Base-by-base conservation (phyloP, 345 rosid genomes). In the Leavenworthia alabamica region DNA sequence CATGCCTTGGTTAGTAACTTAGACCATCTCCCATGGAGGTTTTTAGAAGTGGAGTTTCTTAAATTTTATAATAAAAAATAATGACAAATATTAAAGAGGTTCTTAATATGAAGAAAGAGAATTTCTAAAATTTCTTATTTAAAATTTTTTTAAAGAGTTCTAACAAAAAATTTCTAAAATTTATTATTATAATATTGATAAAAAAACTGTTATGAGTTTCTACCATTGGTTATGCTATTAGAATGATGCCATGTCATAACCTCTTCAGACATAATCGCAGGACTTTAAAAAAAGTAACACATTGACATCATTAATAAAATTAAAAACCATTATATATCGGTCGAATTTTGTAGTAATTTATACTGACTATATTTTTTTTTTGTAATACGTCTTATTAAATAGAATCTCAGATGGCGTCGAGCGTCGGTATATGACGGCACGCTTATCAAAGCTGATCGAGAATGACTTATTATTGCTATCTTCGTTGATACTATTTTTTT, bases 391-490 rank as follows among this genome's bases (percentile, higher is more conserved):
- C 22, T 50, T 39, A 68, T 53, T 46, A 17, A 60, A 43, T 61
- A 51, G 56, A 46, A 70, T 62, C 68, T 70, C 68, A 62, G 24
- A 54, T 62, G 73, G 61, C 73, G 19, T 54, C 54, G 49, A 56
- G 49, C 27, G 56, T 56, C 47, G 8, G 42, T 47, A 46, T 24
- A 60, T 70, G 74, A 60, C 62, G 74, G 68, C 68, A 70, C 74
- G 43, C 74, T 36, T 53, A 45, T 37, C 68, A 55, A 62, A 47
- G 41, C 62, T 57, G 74, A 70, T 62, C 50, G 50, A 7, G 17
- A 46, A 70, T 42, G 43, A 62, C 68, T 53, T 54, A 62, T 53
- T 54, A 62, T 62, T 70, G 68, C 68, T 36, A 62, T 68, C 68
- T 54, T 60, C 63, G 33, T 70, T 46, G n/a, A n/a, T 23, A 32